Conservation (phyloP, 1,284 basidiomycete species). For the Exobasidium cylindrosporum region DNA sequence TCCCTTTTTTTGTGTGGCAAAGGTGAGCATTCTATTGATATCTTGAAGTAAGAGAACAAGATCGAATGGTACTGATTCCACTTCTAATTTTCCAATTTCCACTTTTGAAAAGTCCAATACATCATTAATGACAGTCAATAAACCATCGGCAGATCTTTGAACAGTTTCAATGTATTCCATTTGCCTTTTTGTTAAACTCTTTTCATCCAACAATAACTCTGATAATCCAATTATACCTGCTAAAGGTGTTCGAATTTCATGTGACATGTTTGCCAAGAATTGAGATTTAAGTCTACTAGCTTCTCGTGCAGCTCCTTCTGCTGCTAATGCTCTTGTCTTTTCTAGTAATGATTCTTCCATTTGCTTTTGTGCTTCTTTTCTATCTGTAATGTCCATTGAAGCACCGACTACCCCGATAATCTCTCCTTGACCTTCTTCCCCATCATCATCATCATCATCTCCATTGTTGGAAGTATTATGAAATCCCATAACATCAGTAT, state of each 20-base stretch:
- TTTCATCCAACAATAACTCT: constrained; percentile 47
- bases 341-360: constrained; percentile 51
- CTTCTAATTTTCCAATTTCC: too few species aligned
- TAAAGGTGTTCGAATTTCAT: constrained; percentile 58
- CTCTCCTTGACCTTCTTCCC: too few species aligned
- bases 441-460: too few species aligned
- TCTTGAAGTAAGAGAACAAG: constrained; percentile 54
- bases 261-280: too few species aligned
- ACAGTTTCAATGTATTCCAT: constrained; percentile 58
- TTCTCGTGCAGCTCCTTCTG: constrained; percentile 58
- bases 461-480: too few species aligned
- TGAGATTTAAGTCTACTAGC: constrained; percentile 59
- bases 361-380: constrained; percentile 45
- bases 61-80: constrained; percentile 57
- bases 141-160: constrained; percentile 57
- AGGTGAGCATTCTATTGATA: constrained; percentile 51
- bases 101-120: too few species aligned
- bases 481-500: too few species aligned
- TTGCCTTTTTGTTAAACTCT: constrained; percentile 52
- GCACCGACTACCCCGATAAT: constrained; percentile 56
- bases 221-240: constrained; percentile 56
- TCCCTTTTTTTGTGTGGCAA: constrained; percentile 52
- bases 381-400: constrained; percentile 54
- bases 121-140: constrained; percentile 58
- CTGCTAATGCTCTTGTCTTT: constrained; percentile 49